phyloP scores from a whole-genome alignment of 257 asterid genomes.

The Nemophila menziesii region DNA sequence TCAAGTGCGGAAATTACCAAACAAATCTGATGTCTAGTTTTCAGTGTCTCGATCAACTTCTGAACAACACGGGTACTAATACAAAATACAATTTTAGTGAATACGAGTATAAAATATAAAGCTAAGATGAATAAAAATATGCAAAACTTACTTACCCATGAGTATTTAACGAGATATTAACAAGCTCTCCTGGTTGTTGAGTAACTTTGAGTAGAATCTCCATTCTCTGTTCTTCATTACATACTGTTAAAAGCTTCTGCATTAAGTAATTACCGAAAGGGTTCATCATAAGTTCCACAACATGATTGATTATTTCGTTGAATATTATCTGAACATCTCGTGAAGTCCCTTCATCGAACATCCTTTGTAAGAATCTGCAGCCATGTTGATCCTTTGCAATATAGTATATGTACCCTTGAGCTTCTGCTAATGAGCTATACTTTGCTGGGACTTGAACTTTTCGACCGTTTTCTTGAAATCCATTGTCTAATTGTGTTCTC shows the following conservation, averaged over 20 bases:
- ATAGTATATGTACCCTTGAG: slow-evolving; percentile 34
- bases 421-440: slow-evolving; percentile 43
- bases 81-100: slow-evolving; percentile 6
- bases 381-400: slow-evolving; percentile 92
- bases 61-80: slow-evolving; percentile 93
- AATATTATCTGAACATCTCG: slow-evolving; percentile 60
- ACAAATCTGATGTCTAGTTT: slow-evolving; percentile 50
- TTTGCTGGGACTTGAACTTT: slow-evolving; percentile 28
- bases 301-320: slow-evolving; percentile 57
- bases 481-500: slow-evolving; percentile 22
- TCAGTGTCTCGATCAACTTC: slow-evolving; percentile 82
- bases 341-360: slow-evolving; percentile 70
- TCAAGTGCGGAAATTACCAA: slow-evolving; percentile 68
- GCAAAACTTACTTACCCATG: slow-evolving; percentile 81
- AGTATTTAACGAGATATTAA: slow-evolving; percentile 68
- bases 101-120: neutral
- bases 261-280: slow-evolving; percentile 95
- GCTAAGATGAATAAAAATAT: neutral
- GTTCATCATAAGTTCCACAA: slow-evolving; percentile 77
- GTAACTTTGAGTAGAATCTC: slow-evolving; percentile 60
- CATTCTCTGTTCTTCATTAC: slow-evolving; percentile 83
- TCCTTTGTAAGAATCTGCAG: slow-evolving; percentile 76
- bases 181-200: slow-evolving; percentile 62
- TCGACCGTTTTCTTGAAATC: slow-evolving; percentile 17
- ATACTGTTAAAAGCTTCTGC: slow-evolving; percentile 80